Percentiles rank a stretch among this genome's conserved stretches.
Conservation (phyloP, 768 basidiomycete species). For the Phallus indusiatus region DNA sequence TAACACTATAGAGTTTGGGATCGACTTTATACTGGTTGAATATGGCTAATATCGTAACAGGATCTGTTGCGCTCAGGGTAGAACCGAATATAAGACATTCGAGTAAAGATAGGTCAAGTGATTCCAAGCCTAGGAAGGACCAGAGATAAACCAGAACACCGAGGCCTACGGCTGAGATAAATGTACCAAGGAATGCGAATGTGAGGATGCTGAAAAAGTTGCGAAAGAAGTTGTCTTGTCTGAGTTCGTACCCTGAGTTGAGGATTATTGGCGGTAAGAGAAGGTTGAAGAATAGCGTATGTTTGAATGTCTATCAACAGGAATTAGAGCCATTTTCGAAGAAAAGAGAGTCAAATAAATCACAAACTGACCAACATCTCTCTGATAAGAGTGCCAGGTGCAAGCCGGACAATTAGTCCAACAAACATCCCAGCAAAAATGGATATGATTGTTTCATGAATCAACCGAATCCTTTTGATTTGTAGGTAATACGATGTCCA, state of each 20-base stretch:
- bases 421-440: slow-evolving; percentile 96
- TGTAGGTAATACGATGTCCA: slow-evolving; percentile 98
- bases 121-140: slow-evolving; percentile 87
- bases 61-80: slow-evolving; percentile 94
- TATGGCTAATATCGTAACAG: slow-evolving; percentile 94
- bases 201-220: slow-evolving; percentile 95
- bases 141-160: slow-evolving; percentile 93
- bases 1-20: slow-evolving; percentile 93
- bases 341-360: slow-evolving; percentile 8
- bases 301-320: slow-evolving; percentile 76
- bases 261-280: slow-evolving; percentile 97
- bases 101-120: slow-evolving; percentile 72
- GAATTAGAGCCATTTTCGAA: slow-evolving; percentile 1
- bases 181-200: slow-evolving; percentile 91
- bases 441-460: slow-evolving; percentile 94
- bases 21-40: slow-evolving; percentile 99
- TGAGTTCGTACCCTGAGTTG: slow-evolving; percentile 95
- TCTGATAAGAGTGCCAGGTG: slow-evolving; percentile 88
- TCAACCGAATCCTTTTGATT: slow-evolving; percentile 88
- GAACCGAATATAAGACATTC: slow-evolving; percentile 97
- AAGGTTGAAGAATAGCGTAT: slow-evolving; percentile 96
- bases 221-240: slow-evolving; percentile 97
- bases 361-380: slow-evolving; percentile 86
- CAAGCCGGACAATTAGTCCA: slow-evolving; percentile 79
- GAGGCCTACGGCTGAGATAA: slow-evolving; percentile 91